phyloP scores from a whole-genome alignment of 305 asterid genomes.

The Solanum hybrid region DNA sequence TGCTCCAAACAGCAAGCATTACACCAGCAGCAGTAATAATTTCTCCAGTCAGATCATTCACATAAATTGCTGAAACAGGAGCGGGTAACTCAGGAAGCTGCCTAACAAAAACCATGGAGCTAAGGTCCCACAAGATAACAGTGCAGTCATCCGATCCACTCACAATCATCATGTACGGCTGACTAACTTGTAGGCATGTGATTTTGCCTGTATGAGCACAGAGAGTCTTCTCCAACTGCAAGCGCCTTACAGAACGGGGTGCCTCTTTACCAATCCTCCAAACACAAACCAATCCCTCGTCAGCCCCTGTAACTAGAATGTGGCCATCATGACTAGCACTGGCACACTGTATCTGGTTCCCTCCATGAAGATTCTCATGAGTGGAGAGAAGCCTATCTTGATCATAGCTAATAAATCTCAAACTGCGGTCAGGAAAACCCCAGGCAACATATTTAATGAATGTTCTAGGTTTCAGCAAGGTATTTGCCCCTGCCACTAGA shows the following conservation, averaged over 20 bases:
- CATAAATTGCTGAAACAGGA: slow-evolving; percentile 72
- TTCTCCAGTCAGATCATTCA: slow-evolving; percentile 87
- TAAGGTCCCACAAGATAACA: slow-evolving; percentile 90
- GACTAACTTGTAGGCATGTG: slow-evolving; percentile 82
- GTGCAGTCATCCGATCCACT: slow-evolving; percentile 95
- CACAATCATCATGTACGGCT: slow-evolving; percentile 95
- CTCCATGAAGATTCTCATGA: slow-evolving; percentile 96
- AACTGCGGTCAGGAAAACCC: slow-evolving; percentile 97
- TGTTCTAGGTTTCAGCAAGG: slow-evolving; percentile 74
- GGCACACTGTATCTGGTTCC: slow-evolving; percentile 86
- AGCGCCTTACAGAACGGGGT: slow-evolving; percentile 56
- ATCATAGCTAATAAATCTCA: slow-evolving; percentile 76
- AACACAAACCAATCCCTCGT: slow-evolving; percentile 74
- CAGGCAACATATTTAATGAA: slow-evolving; percentile 74
- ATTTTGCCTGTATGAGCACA: slow-evolving; percentile 84
- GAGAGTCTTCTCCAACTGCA: slow-evolving; percentile 72
- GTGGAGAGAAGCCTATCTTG: slow-evolving; percentile 92
- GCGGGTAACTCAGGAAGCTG: slow-evolving; percentile 93
- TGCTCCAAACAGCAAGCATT: slow-evolving; percentile 91
- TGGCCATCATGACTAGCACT: slow-evolving; percentile 92
- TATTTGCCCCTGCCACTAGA: slow-evolving; percentile 68
- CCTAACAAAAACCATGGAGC: slow-evolving; percentile 74
- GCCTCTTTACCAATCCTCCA: slow-evolving; percentile 78
- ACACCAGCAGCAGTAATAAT: slow-evolving; percentile 95
- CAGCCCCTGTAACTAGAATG: slow-evolving; percentile 81